These are phyloP conservation scores for Cenchrus fungigraminus DNA, from an alignment of 176 grass and related monocot species.

Conservation along the genomic window DNA sequence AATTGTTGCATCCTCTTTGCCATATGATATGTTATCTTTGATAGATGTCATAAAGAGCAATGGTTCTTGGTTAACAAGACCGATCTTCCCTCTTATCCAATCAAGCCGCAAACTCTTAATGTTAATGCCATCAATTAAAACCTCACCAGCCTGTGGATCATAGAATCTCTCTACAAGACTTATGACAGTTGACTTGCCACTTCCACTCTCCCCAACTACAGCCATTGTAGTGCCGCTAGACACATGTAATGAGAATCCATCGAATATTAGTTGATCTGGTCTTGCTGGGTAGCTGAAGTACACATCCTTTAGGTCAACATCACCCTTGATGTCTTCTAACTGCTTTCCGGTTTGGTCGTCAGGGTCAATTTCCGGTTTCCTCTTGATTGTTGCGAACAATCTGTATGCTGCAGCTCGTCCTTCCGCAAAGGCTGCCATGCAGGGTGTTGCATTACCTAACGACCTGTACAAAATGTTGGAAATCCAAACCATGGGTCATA, in stretches of 20 bases:
- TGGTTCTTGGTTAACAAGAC: slow-evolving; percentile 93
- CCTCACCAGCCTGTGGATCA: slow-evolving; percentile 78
- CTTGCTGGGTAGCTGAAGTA: slow-evolving; percentile 88
- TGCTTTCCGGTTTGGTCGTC: slow-evolving; percentile 53
- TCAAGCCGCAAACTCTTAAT: slow-evolving; percentile 70
- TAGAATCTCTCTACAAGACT: slow-evolving; percentile 85
- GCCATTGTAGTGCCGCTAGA: slow-evolving; percentile 76
- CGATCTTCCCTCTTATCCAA: slow-evolving; percentile 80
- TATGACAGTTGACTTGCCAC: slow-evolving; percentile 89
- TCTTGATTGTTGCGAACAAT: slow-evolving; percentile 78
- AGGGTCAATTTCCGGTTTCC: slow-evolving; percentile 83
- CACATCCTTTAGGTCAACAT: slow-evolving; percentile 80
- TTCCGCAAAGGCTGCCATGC: slow-evolving; percentile 76
- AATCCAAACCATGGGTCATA: background rate
- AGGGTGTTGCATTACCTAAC: slow-evolving; percentile 77
- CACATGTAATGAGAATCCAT: slow-evolving; percentile 76
- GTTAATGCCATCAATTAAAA: slow-evolving; percentile 85
- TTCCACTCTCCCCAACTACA: slow-evolving; percentile 94
- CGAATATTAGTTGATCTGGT: slow-evolving; percentile 74
- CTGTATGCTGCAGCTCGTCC: slow-evolving; percentile 81
- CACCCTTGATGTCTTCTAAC: slow-evolving; percentile 69
- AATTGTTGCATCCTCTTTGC: slow-evolving; percentile 76
- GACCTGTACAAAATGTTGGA: slow-evolving; percentile 52
- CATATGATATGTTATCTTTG: slow-evolving; percentile 84
- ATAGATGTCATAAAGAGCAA: slow-evolving; percentile 85